Evolutionary conservation across 768 basidiomycete genomes (phyloP).

Genomic region (Panus rudis): DNA sequence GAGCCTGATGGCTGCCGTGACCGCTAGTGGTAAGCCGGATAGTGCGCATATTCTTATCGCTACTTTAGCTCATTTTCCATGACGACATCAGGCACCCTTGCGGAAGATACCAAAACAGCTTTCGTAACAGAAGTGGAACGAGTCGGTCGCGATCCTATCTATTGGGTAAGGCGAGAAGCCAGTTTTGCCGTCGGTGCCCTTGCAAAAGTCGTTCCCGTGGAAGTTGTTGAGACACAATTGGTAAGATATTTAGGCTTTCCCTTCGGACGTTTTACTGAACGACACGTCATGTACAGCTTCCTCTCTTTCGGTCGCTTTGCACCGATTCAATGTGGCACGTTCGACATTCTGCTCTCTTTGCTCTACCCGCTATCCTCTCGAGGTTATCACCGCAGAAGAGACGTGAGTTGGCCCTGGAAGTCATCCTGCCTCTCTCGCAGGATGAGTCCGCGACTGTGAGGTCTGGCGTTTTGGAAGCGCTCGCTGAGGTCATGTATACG

Average conservation of each 20-base stretch:
- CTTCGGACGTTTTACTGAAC: background rate
- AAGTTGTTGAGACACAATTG: conserved; percentile 56
- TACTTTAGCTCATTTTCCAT: conserved; percentile 1
- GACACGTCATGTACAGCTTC: conserved; percentile 46
- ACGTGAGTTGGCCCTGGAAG: conserved; percentile 57
- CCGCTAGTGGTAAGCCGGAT: conserved; percentile 58
- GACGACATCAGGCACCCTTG: conserved; percentile 54
- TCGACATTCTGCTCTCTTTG: conserved; percentile 80
- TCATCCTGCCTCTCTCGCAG: conserved; percentile 51
- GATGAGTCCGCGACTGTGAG: conserved; percentile 68
- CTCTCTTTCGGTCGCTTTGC: conserved; percentile 66
- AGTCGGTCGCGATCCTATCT: conserved; percentile 55
- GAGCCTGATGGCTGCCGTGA: conserved; percentile 86
- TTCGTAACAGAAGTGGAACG: conserved; percentile 74
- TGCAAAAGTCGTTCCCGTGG: conserved; percentile 79
- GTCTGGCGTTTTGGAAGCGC: conserved; percentile 72
- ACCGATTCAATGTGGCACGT: conserved; percentile 75
- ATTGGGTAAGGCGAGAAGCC: conserved; percentile 80
- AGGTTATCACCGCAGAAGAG: conserved; percentile 55
- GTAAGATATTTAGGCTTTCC: conserved; percentile 32
- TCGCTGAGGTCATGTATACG: conserved; percentile 84
- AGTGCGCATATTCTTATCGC: conserved; percentile 5
- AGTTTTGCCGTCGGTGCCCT: conserved; percentile 84
- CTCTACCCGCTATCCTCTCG: conserved; percentile 72
- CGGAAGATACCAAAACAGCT: conserved; percentile 46